Evolutionary conservation across 148 eudicot species (phyloP), one percentile per base, ranked within the genome.

Genomic region (Chenopodium formosanum): DNA sequence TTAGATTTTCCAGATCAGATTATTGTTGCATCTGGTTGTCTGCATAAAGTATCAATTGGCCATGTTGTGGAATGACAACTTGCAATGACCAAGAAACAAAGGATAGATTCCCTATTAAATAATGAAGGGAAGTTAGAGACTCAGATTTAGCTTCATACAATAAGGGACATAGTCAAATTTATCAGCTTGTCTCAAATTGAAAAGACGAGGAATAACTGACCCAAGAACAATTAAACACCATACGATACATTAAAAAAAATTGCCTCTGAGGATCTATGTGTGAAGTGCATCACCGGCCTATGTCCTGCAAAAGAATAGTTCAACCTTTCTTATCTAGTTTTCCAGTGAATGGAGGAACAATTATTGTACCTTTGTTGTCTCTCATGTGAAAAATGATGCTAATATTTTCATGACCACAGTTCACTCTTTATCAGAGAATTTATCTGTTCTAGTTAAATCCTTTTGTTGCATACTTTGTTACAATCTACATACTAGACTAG

Each of bases 101-200:
- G 62, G 23, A 37, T 9, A 22, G 73, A 83, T 78, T 83, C 81
- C 78, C 14, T 65, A 34, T 46, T 19, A 23, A 25, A 10, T 14
- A 14, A 23, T 53, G 63, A 73, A 52, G 32, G 64, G 13, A 50
- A 73, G 19, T 83, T 46, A 83, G 58, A 74, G 76, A 68, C 71
- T 83, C 75, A 29, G 48, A 83, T 68, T 74, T 64, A 32, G 62
- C 66, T 83, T 83, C 52, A 7, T 20, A 40, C 56, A 73, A 23
- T 25, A 73, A 73, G 76, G 22, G 14, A 73, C 76, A 73, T 31
- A 73, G 48, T 73, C 58, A 10, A 7, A n/a, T 22, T 12, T 48
- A 47, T 19, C 25, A 32, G 76, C 76, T 73, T 73, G 37, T 68
- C 69, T 80, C 71, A 69, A 69, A 83, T 58, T 31, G 16, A 73